Percentiles rank a stretch among this genome's conserved stretches.
phyloP scores from a whole-genome alignment of 2,329 filamentous ascomycete genomes.

The Colletotrichum australisinense region DNA sequence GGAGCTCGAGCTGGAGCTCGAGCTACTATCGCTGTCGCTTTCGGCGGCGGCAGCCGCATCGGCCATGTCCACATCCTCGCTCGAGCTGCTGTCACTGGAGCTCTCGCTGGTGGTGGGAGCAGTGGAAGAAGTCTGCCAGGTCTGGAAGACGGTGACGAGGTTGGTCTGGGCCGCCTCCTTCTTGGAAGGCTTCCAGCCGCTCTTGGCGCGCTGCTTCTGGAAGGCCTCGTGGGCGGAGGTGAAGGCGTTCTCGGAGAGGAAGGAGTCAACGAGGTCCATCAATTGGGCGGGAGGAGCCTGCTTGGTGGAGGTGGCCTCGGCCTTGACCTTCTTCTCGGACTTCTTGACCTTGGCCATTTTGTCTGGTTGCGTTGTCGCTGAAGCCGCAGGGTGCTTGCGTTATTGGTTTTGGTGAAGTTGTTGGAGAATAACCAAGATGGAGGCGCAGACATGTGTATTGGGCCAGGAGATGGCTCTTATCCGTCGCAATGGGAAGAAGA shows the following conservation, averaged over 20 bases:
- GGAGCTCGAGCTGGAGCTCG: slow-evolving; percentile 50
- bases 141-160: slow-evolving; percentile 62
- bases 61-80: slow-evolving; percentile 59
- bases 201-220: slow-evolving; percentile 69
- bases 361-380: slow-evolving; percentile 30
- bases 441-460: slow-evolving; percentile 47
- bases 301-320: slow-evolving; percentile 36
- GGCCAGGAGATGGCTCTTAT: not conserved
- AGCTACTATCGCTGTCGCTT: slow-evolving; percentile 48
- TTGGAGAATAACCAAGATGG: slow-evolving; percentile 58
- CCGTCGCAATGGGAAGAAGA: not conserved
- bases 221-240: slow-evolving; percentile 70
- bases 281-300: slow-evolving; percentile 67
- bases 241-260: slow-evolving; percentile 76
- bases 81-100: slow-evolving; percentile 46
- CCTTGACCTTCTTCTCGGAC: slow-evolving; percentile 38
- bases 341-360: slow-evolving; percentile 52
- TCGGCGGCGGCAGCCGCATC: slow-evolving; percentile 49
- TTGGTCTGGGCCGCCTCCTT: slow-evolving; percentile 39
- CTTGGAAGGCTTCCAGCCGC: slow-evolving; percentile 55
- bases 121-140: slow-evolving; percentile 55
- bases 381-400: not conserved
- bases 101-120: slow-evolving; percentile 38
- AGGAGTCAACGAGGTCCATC: slow-evolving; percentile 73
- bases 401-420: slow-evolving; percentile 45